Evolutionary conservation across 1,284 basidiomycete genomes (phyloP), one percentile per base, ranked within the genome.

Genomic region (Heterobasidion annosum): DNA sequence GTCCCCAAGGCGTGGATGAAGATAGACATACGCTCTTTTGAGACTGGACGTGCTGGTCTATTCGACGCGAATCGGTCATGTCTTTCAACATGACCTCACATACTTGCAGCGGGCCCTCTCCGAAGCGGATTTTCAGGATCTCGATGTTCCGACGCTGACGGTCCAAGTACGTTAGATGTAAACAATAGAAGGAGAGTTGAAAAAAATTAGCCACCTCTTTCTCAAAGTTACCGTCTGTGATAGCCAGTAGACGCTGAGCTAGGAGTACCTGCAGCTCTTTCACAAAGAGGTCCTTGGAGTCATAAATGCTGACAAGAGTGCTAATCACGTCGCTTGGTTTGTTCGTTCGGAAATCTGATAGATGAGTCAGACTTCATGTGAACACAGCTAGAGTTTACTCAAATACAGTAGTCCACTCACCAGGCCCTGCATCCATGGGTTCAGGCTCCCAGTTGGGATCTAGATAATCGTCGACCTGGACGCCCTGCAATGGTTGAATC

Each of bases 41-140:
- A 0, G 83, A 77, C 62, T 95, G 91, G 4, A 97, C 82, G 66
- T 88, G 86, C 33, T 82, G 81, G 66, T 98, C 89, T 52, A 87
- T 90, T 43, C 92, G 81, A 62, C 86, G 88, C 44, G 94, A 96
- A 66, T 97, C 93, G 6, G 91, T 87, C 82, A 98, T 89, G 68
- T 98, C 94, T 64, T 86, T 89, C 64, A 98, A 72, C 94, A 98
- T 98, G 56, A 98, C 93, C 66, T 98, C 94, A 73, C 93, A 96
- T 1, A 93, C 88, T 66, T 94, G 91, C 57, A 98, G 68, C 0
- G 91, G 85, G 1, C 84, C 78, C 64, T 98, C 94, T 18, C 94
- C 94, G 62, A 98, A 98, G 3, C 94, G 85, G 53, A 93, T 80
- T 73, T 97, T 98, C 57, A 98, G 72, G 51, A 95, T 89, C 68